phyloP scores from a whole-genome alignment of 352 stramenopile species.

The Phytopythium boreale region DNA sequence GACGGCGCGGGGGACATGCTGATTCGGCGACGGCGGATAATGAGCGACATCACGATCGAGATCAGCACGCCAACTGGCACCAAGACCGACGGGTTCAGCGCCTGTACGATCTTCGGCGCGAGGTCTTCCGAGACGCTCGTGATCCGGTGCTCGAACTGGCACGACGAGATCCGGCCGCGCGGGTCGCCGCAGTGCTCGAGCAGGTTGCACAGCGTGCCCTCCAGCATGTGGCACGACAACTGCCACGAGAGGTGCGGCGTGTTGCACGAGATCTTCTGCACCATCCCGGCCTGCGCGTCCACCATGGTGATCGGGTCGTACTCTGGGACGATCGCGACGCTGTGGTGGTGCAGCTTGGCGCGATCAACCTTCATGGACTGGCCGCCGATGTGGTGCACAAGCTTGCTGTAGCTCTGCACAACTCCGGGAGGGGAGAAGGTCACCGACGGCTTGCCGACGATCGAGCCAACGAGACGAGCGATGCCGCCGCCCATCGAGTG shows the following conservation, averaged over 20 bases:
- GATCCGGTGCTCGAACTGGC: constrained; percentile 77
- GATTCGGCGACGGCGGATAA: constrained; percentile 36
- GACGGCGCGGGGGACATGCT: constrained; percentile 25
- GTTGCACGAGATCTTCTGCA: constrained; percentile 89
- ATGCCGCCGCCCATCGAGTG: constrained; percentile 89
- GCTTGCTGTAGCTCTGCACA: constrained; percentile 88
- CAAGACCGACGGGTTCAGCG: constrained; percentile 57
- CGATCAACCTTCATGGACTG: constrained; percentile 70
- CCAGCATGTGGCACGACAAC: constrained; percentile 90
- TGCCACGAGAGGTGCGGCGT: constrained; percentile 87
- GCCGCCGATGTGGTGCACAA: constrained; percentile 79
- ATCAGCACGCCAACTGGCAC: constrained; percentile 44
- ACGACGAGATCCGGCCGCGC: constrained; percentile 55
- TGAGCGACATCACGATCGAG: constrained; percentile 61
- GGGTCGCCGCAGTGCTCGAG: constrained; percentile 74
- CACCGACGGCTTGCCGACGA: constrained; percentile 72
- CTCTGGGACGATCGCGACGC: constrained; percentile 84
- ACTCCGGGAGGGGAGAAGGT: constrained; percentile 85
- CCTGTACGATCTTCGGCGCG: constrained; percentile 35
- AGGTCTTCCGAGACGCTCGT: constrained; percentile 67
- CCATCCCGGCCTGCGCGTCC: constrained; percentile 84
- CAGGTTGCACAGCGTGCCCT: constrained; percentile 84
- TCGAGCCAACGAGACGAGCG: constrained; percentile 76
- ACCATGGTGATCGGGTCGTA: constrained; percentile 90
- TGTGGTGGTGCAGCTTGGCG: constrained; percentile 74